Percentiles rank a stretch among this genome's conserved stretches.
Evolutionary conservation across 1,284 basidiomycete genomes (phyloP).

Genomic region (Spongispora temasekensis): DNA sequence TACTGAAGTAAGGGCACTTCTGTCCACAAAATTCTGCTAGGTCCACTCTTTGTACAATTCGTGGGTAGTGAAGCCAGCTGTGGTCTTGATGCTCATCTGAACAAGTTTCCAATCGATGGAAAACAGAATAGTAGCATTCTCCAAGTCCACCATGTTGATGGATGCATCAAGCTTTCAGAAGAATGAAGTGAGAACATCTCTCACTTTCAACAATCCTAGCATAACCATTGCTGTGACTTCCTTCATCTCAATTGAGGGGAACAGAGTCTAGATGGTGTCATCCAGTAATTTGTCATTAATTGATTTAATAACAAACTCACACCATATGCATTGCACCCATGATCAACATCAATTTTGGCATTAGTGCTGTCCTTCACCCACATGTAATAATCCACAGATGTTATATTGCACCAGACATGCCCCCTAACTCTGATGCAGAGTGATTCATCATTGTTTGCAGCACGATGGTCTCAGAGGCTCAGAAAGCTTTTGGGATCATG

Average conservation of each 20-base stretch:
- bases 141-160: background rate
- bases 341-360: background rate
- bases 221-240: background rate
- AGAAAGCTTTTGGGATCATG: background rate
- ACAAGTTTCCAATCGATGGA: background rate
- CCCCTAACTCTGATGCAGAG: background rate
- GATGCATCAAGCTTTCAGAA: background rate
- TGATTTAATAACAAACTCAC: background rate
- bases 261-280: background rate
- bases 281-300: background rate
- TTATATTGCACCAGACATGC: background rate
- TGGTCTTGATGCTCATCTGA: background rate
- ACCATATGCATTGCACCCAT: background rate
- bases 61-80: background rate
- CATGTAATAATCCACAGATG: background rate
- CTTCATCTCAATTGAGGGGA: background rate
- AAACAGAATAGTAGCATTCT: background rate
- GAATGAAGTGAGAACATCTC: background rate
- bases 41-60: background rate
- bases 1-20: background rate
- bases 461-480: background rate
- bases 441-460: background rate
- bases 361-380: background rate
- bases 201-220: background rate
- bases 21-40: background rate